Conservation (phyloP, 108 stramenopile genomes). For the Pseudonitzschia pungens region DNA sequence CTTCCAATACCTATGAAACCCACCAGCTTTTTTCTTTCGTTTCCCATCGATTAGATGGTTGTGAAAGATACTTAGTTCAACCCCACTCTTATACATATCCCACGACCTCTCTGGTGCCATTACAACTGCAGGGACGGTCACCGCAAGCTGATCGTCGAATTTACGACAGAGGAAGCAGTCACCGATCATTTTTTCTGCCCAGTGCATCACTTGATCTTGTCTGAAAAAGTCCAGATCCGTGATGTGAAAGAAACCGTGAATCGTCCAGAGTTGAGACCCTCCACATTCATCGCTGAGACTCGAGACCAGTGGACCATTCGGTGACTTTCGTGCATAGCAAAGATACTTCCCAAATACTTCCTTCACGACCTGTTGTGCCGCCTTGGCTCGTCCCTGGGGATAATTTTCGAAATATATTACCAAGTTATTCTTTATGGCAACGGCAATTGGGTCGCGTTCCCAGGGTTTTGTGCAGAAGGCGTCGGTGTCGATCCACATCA, state of each 20-base stretch:
- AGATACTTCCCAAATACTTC: constrained; percentile 35
- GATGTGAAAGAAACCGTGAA: constrained; percentile 56
- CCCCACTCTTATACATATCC: constrained; percentile 30
- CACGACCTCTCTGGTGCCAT: constrained; percentile 35
- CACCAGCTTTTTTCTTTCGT: constrained; percentile 11
- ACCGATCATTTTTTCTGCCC: constrained; percentile 36
- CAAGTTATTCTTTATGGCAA: constrained; percentile 42
- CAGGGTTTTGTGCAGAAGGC: constrained; percentile 42
- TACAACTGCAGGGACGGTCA: constrained; percentile 47
- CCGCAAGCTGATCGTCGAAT: constrained; percentile 54
- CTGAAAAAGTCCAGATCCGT: constrained; percentile 54
- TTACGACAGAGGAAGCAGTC: constrained; percentile 39
- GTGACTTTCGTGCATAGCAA: constrained; percentile 21
- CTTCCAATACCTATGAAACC: constrained; percentile 28
- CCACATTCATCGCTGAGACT: constrained; percentile 4
- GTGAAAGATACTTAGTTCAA: constrained; percentile 39
- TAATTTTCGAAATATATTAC: constrained; percentile 41
- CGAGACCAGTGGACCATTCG: constrained; percentile 6
- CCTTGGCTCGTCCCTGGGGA: constrained; percentile 25
- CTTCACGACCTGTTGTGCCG: constrained; percentile 14
- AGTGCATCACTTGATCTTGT: constrained; percentile 8
- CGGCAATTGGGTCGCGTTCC: constrained; percentile 44
- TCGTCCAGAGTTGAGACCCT: neutral
- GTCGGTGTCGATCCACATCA: constrained; percentile 65
- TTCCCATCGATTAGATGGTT: constrained; percentile 44